Percentiles rank a stretch among this genome's conserved stretches.
Conservation (phyloP, 169 alveolate species). For the Eimeria tenella region DNA sequence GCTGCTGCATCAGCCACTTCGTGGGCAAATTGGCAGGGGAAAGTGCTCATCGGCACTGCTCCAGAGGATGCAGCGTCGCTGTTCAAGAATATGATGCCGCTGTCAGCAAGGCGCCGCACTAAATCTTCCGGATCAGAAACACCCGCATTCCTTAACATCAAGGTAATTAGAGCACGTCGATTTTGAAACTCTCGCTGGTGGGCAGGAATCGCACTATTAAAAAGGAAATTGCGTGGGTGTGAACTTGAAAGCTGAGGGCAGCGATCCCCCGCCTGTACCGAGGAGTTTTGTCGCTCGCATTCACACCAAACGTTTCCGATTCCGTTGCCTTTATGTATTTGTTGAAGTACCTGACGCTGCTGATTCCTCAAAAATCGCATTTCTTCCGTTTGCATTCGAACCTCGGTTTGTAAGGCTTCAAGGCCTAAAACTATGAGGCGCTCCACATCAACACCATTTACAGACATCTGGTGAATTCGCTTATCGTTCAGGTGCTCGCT, state of each 20-base stretch:
- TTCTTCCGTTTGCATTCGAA: slow-evolving; percentile 58
- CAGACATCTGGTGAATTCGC: slow-evolving; percentile 13
- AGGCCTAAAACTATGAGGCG: slow-evolving; percentile 8
- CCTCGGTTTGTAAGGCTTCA: slow-evolving; percentile 47
- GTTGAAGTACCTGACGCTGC: slow-evolving; percentile 67
- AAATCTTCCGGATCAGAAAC: slow-evolving; percentile 17
- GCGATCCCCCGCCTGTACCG: slow-evolving; percentile 13
- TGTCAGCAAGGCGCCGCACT: slow-evolving; percentile 39
- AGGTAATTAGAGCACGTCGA: slow-evolving; percentile 1
- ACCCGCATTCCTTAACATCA: slow-evolving; percentile 44
- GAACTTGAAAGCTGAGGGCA: background rate
- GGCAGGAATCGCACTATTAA: background rate
- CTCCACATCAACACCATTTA: slow-evolving; percentile 6
- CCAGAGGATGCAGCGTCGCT: slow-evolving; percentile 15
- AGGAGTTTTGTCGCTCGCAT: background rate
- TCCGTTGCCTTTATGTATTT: slow-evolving; percentile 16
- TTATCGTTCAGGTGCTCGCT: background rate
- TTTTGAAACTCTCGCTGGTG: slow-evolving; percentile 5
- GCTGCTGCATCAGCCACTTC: background rate
- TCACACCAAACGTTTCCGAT: background rate
- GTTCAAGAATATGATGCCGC: background rate
- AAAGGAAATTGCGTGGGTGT: background rate
- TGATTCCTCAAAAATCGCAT: slow-evolving; percentile 29
- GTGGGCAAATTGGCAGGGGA: background rate
- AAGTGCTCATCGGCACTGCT: background rate